A percentile compares a stretch with the other conserved stretches of the same genome.
These are phyloP conservation scores for Lactarius hatsudake DNA, from an alignment of 768 basidiomycete species.

Conservation along the genomic window DNA sequence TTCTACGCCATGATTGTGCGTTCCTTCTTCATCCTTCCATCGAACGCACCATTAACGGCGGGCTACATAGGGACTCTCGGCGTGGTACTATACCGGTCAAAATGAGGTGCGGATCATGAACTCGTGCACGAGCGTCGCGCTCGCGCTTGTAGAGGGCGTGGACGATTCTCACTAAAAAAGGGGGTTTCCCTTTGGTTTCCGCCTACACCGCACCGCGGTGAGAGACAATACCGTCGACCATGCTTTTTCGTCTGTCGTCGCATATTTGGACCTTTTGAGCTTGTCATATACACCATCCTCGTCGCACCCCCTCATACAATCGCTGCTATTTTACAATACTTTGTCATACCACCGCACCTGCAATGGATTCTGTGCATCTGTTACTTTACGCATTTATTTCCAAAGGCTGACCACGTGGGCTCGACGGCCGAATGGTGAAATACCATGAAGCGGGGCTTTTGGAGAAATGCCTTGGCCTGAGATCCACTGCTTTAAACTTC, in stretches of 20 bases:
- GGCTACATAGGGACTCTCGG: slow-evolving; percentile 47
- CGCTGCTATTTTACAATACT: no score
- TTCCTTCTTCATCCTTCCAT: not conserved
- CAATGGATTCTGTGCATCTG: not conserved
- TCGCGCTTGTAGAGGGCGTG: slow-evolving; percentile 32
- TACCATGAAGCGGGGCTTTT: no score
- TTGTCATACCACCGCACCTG: not conserved
- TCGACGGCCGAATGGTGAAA: no score
- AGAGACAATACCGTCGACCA: no score
- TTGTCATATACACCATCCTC: not conserved
- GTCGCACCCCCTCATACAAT: not conserved
- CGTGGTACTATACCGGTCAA: slow-evolving; percentile 68
- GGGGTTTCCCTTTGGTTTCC: no score
- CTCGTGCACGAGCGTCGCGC: slow-evolving; percentile 41
- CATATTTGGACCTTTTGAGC: not conserved
- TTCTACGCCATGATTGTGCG: slow-evolving; percentile 68
- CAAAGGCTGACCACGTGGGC: not conserved
- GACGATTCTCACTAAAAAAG: no score
- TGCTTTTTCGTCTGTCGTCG: no score
- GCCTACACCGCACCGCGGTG: not conserved
- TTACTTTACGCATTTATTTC: not conserved
- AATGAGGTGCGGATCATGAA: slow-evolving; percentile 45
- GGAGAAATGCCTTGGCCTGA: no score
- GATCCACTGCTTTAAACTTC: no score
- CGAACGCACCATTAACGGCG: not conserved